Percentiles rank a stretch among this genome's conserved stretches.
Conservation (phyloP, 352 stramenopile species). For the Globisporangium echinulatum region DNA sequence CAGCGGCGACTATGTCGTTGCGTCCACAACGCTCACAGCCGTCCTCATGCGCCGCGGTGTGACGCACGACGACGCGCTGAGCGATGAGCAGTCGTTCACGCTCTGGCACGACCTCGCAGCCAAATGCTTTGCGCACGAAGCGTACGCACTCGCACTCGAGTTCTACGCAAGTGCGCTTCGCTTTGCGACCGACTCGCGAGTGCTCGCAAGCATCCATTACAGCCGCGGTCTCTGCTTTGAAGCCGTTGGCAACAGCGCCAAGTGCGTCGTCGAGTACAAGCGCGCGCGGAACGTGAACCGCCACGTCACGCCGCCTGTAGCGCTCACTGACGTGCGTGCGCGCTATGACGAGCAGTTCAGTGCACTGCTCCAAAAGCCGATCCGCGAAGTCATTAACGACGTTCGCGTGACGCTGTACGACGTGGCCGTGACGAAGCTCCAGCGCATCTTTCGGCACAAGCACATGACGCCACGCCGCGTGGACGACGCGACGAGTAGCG, state of each 20-base stretch:
- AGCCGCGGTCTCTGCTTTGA: conserved; percentile 55
- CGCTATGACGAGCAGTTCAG: conserved; percentile 43
- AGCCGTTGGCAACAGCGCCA: conserved; percentile 34
- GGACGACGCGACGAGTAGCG: background rate
- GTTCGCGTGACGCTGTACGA: conserved; percentile 58
- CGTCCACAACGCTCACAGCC: conserved; percentile 36
- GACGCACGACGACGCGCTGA: conserved; percentile 23
- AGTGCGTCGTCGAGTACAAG: conserved; percentile 59
- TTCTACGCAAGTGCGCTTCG: conserved; percentile 52
- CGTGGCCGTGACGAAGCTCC: conserved; percentile 43
- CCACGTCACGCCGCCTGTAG: conserved; percentile 36
- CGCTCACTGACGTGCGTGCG: conserved; percentile 31
- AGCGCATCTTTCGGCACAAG: conserved; percentile 55
- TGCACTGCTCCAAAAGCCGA: conserved; percentile 34
- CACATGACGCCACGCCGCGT: conserved; percentile 4
- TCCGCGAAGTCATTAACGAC: conserved; percentile 45
- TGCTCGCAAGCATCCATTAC: conserved; percentile 46
- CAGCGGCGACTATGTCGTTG: conserved; percentile 46
- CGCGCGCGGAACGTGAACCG: conserved; percentile 59
- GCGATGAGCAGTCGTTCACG: conserved; percentile 46
- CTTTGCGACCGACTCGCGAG: conserved; percentile 59
- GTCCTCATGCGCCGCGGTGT: conserved; percentile 28
- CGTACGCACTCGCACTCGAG: conserved; percentile 52
- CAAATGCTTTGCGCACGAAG: conserved; percentile 63
- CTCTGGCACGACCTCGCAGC: conserved; percentile 46